These are phyloP conservation scores for Zea mays DNA, from an alignment of 176 grass and related monocot species.

Conservation along the genomic window DNA sequence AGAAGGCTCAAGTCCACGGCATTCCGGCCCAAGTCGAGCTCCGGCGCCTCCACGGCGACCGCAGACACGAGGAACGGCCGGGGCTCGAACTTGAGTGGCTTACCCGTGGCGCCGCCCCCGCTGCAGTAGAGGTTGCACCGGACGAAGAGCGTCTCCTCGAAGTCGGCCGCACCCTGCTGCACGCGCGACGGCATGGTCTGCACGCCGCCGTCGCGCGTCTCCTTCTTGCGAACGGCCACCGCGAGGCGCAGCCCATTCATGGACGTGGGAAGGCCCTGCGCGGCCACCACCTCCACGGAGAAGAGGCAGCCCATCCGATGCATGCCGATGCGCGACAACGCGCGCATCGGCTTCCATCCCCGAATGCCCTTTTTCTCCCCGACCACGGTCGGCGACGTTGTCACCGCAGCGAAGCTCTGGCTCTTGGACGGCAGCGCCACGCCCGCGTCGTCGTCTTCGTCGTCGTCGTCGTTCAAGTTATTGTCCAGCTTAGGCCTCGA, in stretches of 20 bases:
- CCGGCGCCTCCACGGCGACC: constrained; percentile 78
- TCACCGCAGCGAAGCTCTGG: constrained; percentile 41
- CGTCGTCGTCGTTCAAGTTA: constrained; percentile 23
- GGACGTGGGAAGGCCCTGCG: constrained; percentile 69
- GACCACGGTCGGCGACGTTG: background rate
- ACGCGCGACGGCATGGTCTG: constrained; percentile 89
- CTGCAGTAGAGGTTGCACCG: constrained; percentile 83
- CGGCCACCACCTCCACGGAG: constrained; percentile 77
- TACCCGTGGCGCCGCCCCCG: constrained; percentile 52
- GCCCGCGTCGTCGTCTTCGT: background rate
- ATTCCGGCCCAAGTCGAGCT: constrained; percentile 74
- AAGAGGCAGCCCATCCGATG: constrained; percentile 77
- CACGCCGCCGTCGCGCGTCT: constrained; percentile 78
- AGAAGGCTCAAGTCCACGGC: constrained; percentile 68
- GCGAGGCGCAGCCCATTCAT: constrained; percentile 94
- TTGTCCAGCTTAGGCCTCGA: constrained; percentile 53
- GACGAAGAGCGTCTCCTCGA: constrained; percentile 91
- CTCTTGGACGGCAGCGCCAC: constrained; percentile 43
- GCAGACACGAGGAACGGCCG: constrained; percentile 59
- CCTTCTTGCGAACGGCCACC: constrained; percentile 83
- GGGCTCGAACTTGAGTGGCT: constrained; percentile 64
- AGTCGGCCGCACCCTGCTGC: constrained; percentile 67
- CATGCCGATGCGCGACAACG: constrained; percentile 76
- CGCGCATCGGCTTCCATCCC: constrained; percentile 78
- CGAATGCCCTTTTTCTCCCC: constrained; percentile 80